These are phyloP conservation scores for Neurospora sp. DNA, from an alignment of 495 filamentous ascomycete genomes.

Conservation along the genomic window DNA sequence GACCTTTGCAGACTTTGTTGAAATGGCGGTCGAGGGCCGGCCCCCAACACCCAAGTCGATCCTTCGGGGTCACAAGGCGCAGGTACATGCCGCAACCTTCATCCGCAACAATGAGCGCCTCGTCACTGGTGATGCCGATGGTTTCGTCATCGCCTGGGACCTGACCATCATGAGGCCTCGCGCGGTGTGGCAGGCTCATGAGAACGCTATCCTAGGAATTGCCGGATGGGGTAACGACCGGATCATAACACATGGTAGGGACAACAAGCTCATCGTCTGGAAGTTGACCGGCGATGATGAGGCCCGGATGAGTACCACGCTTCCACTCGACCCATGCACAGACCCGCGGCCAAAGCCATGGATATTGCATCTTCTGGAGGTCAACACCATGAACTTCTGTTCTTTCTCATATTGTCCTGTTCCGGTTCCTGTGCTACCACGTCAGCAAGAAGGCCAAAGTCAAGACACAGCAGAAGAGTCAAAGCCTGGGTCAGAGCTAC, in stretches of 20 bases:
- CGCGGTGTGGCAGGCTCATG: conserved; percentile 82
- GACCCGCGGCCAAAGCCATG: conserved; percentile 56
- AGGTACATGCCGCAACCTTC: conserved; percentile 72
- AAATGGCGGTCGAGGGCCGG: conserved; percentile 24
- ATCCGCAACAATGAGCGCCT: conserved; percentile 64
- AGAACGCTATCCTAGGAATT: conserved; percentile 64
- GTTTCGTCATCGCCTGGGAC: conserved; percentile 83
- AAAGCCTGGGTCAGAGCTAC: conserved; percentile 23
- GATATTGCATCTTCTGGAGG: conserved; percentile 70
- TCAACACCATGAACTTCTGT: conserved; percentile 95
- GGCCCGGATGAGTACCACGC: conserved; percentile 47
- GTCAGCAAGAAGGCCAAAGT: background rate
- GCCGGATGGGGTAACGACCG: conserved; percentile 46
- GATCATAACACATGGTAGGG: conserved; percentile 57
- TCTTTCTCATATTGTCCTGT: conserved; percentile 60
- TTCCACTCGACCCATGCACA: conserved; percentile 53
- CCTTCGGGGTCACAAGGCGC: conserved; percentile 73
- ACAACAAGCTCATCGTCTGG: conserved; percentile 83
- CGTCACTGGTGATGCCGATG: conserved; percentile 79
- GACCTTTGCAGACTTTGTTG: background rate
- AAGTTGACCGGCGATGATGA: conserved; percentile 57
- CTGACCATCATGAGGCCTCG: conserved; percentile 69
- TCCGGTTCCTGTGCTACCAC: background rate
- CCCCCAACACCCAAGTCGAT: conserved; percentile 73
- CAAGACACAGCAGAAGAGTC: conserved; percentile 4